These are phyloP conservation scores for Babesia ovata DNA, from an alignment of 169 alveolate species.

Conservation along the genomic window DNA sequence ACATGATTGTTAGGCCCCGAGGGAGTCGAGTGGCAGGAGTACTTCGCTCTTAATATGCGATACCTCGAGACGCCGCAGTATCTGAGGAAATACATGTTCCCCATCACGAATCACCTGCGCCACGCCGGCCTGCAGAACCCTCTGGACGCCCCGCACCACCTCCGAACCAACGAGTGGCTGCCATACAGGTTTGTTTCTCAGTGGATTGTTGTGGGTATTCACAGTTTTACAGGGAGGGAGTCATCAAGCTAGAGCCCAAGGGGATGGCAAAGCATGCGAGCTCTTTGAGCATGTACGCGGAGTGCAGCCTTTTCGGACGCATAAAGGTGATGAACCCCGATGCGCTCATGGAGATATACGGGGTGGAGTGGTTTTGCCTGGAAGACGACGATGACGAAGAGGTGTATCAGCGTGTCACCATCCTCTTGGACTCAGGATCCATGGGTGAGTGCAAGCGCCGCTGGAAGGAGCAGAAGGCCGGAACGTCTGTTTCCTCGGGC, in stretches of 20 bases:
- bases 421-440: conserved; percentile 46
- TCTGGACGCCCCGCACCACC: conserved; percentile 98
- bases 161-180: conserved; percentile 92
- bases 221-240: conserved; percentile 63
- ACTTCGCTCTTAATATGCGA: conserved; percentile 90
- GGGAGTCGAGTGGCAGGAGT: conserved; percentile 62
- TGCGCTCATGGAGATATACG: conserved; percentile 35
- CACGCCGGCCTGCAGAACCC: conserved; percentile 97
- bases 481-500: neutral
- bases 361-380: conserved; percentile 23
- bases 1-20: conserved; percentile 14
- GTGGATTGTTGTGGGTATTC: too few relatives aligned
- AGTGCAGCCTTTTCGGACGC: conserved; percentile 79
- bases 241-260: conserved; percentile 41
- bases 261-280: conserved; percentile 41
- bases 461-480: conserved; percentile 46
- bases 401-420: conserved; percentile 59
- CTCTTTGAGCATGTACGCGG: conserved; percentile 50
- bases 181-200: conserved; percentile 76
- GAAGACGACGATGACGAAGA: conserved; percentile 37
- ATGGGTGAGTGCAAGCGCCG: conserved; percentile 34
- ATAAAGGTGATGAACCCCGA: conserved; percentile 67
- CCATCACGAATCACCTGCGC: conserved; percentile 84
- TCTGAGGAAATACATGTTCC: conserved; percentile 89
- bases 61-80: conserved; percentile 99